Conservation (phyloP, 1,284 basidiomycete genomes). For the Ganoderma leucocontextum region DNA sequence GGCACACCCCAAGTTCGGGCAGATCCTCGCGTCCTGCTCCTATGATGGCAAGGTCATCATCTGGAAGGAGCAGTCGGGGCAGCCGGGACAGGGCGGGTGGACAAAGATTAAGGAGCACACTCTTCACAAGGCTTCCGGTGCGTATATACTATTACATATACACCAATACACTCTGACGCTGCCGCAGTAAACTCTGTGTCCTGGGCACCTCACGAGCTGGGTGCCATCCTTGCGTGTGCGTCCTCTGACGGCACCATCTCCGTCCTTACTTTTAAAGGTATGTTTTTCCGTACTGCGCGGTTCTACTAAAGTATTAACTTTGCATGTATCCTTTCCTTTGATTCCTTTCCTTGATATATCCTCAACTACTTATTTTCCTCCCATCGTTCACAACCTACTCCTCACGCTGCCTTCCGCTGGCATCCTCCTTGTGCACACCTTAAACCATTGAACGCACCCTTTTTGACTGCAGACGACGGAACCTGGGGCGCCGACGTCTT, state of each 20-base stretch:
- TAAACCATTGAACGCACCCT: not conserved
- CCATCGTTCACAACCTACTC: conserved; percentile 1
- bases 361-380: not conserved
- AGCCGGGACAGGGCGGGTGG: conserved; percentile 74
- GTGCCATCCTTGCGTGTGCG: conserved; percentile 96
- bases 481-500: conserved; percentile 97
- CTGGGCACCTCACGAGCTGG: conserved; percentile 98
- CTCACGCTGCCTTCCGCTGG: not conserved
- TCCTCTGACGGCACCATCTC: conserved; percentile 99
- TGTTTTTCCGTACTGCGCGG: conserved; percentile 38
- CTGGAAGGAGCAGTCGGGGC: conserved; percentile 88
- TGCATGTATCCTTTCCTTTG: not conserved
- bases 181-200: conserved; percentile 92
- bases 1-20: conserved; percentile 97
- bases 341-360: not conserved
- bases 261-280: conserved; percentile 96
- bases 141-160: conserved; percentile 24
- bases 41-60: conserved; percentile 99
- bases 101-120: conserved; percentile 97
- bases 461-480: conserved; percentile 79
- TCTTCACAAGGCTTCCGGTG: conserved; percentile 93
- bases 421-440: not conserved
- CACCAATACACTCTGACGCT: conserved; percentile 6
- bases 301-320: not conserved
- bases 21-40: conserved; percentile 96